Conservation (phyloP, 1,284 basidiomycete genomes). For the Apiotrichum gracile region DNA sequence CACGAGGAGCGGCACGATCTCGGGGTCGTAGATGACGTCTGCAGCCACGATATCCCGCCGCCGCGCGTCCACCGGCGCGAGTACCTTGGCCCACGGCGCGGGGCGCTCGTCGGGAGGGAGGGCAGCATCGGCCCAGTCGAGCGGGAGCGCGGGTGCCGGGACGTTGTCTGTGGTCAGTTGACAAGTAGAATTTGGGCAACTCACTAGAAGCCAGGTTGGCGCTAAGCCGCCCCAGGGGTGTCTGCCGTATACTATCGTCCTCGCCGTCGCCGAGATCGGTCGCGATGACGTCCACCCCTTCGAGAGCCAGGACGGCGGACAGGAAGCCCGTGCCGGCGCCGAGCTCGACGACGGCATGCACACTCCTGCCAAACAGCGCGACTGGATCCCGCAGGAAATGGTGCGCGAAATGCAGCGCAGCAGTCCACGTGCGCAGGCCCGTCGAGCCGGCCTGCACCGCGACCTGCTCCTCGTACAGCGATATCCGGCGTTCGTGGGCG, state of each 20-base stretch:
- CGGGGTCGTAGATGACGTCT: conserved; percentile 49
- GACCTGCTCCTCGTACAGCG: conserved; percentile 46
- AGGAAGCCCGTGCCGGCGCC: conserved; percentile 47
- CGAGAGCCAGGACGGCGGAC: conserved; percentile 35
- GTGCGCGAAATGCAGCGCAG: conserved; percentile 33
- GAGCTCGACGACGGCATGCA: conserved; percentile 31
- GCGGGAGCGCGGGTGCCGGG: conserved; percentile 6
- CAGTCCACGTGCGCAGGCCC: conserved; percentile 44
- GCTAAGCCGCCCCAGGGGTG: conserved; percentile 31
- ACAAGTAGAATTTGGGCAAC: neutral
- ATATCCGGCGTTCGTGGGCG: conserved; percentile 24
- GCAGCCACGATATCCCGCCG: conserved; percentile 39
- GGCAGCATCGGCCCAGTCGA: conserved; percentile 37
- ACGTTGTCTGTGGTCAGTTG: conserved; percentile 12
- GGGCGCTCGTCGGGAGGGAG: conserved; percentile 13
- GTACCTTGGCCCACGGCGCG: conserved; percentile 18
- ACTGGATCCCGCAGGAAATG: conserved; percentile 26
- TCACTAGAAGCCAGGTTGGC: conserved; percentile 39
- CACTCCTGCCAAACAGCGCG: conserved; percentile 3
- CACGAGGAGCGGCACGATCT: conserved; percentile 41
- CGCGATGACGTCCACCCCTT: conserved; percentile 62
- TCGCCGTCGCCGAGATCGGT: conserved; percentile 51
- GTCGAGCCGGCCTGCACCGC: conserved; percentile 47
- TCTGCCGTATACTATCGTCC: conserved; percentile 35
- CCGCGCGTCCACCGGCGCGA: neutral